Evolutionary conservation across 2,329 filamentous ascomycete species (phyloP).

Genomic region (Talaromyces amestolkiae): DNA sequence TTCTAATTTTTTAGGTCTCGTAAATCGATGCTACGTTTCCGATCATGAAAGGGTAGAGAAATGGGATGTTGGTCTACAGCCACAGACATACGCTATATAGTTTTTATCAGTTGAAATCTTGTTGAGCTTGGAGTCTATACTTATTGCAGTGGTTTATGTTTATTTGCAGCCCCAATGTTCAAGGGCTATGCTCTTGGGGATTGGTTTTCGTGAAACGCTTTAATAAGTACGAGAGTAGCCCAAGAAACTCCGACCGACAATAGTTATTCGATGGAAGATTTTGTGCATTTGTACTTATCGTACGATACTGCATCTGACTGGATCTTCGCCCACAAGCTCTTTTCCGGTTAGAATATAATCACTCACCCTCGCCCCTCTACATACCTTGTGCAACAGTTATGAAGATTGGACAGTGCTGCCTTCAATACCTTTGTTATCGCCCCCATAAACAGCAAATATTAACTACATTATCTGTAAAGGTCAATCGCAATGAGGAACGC

Average conservation of each 20-base stretch:
- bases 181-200: neutral
- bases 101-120: neutral
- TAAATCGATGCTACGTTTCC: neutral
- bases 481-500: too few relatives aligned
- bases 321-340: neutral
- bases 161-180: neutral
- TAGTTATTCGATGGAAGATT: neutral
- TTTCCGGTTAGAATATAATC: neutral
- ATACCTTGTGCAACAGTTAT: neutral
- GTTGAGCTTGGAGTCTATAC: neutral
- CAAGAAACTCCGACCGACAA: neutral
- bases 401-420: neutral
- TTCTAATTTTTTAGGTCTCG: neutral
- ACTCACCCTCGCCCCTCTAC: neutral
- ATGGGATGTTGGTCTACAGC: neutral
- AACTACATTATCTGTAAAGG: neutral
- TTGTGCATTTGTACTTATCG: neutral
- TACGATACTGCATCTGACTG: neutral
- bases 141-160: neutral
- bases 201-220: neutral
- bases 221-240: neutral
- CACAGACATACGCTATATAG: neutral
- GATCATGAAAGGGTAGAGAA: neutral
- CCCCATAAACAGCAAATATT: neutral
- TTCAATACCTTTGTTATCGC: neutral